These are phyloP conservation scores for Vigna unguiculata DNA, from an alignment of 306 rosid genomes.

Conservation along the genomic window DNA sequence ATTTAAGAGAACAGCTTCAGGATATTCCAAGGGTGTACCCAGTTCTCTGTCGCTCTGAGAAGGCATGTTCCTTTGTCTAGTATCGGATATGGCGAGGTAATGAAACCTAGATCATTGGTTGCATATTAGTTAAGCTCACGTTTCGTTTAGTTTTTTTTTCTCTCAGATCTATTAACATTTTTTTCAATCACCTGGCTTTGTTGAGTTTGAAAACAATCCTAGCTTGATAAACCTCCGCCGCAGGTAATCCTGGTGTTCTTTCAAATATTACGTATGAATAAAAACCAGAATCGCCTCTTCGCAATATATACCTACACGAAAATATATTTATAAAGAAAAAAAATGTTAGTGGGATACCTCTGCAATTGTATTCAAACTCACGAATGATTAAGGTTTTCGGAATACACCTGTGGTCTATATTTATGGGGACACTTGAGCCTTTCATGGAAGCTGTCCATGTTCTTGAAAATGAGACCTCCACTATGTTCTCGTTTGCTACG, in stretches of 20 bases:
- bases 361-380: not conserved
- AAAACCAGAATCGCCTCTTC: slow-evolving; percentile 67
- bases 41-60: slow-evolving; percentile 42
- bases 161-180: not conserved
- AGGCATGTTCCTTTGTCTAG: slow-evolving; percentile 75
- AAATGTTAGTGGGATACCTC: not conserved
- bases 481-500: slow-evolving; percentile 41
- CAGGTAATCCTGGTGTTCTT: slow-evolving; percentile 63
- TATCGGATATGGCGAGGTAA: slow-evolving; percentile 72
- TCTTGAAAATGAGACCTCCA: slow-evolving; percentile 72
- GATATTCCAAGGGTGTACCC: slow-evolving; percentile 56
- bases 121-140: not conserved
- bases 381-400: not conserved
- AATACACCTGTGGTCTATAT: slow-evolving; percentile 71
- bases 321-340: not conserved
- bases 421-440: slow-evolving; percentile 53
- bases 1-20: slow-evolving; percentile 77
- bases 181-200: slow-evolving; percentile 48
- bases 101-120: slow-evolving; percentile 53
- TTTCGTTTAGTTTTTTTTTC: not conserved
- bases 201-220: slow-evolving; percentile 65
- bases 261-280: slow-evolving; percentile 70
- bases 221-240: slow-evolving; percentile 52
- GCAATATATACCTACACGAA: slow-evolving; percentile 63
- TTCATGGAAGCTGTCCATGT: slow-evolving; percentile 53